Percentiles rank a stretch among this genome's conserved stretches.
These are phyloP conservation scores for Oryza nivara DNA, from an alignment of 176 grass and related monocot species.

Conservation along the genomic window DNA sequence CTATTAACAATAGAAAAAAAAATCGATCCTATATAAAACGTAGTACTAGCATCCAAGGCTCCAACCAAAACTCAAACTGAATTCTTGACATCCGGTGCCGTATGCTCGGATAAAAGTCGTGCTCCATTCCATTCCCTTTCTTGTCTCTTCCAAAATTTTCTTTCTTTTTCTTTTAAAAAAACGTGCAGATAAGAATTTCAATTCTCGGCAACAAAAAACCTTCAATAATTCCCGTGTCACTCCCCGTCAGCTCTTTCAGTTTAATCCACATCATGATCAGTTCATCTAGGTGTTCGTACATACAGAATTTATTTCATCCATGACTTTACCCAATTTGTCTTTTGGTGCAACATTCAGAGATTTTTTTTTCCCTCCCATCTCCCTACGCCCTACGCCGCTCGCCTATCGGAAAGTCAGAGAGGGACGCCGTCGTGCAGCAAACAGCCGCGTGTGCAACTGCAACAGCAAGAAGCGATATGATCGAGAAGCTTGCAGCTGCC, in stretches of 20 bases:
- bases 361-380: not conserved
- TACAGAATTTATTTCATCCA: not conserved
- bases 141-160: too few relatives aligned
- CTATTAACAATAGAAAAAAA: too few relatives aligned
- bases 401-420: too few relatives aligned
- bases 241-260: not conserved
- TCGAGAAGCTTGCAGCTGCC: too few relatives aligned
- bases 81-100: not conserved
- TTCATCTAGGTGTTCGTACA: too few relatives aligned
- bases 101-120: not conserved
- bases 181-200: not conserved
- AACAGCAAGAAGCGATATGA: too few relatives aligned
- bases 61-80: not conserved
- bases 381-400: too few relatives aligned
- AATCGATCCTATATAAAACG: too few relatives aligned
- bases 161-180: not conserved
- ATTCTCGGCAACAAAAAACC: not conserved
- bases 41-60: too few relatives aligned
- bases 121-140: not conserved
- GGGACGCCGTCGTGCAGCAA: too few relatives aligned
- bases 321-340: not conserved
- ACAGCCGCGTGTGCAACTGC: too few relatives aligned
- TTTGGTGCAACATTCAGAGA: not conserved
- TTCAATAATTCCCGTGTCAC: not conserved
- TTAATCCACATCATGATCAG: too few relatives aligned